A percentile compares a stretch with the other conserved stretches of the same genome.
Evolutionary conservation across 768 basidiomycete species (phyloP).

Genomic region (Cystobasidium onofrii): DNA sequence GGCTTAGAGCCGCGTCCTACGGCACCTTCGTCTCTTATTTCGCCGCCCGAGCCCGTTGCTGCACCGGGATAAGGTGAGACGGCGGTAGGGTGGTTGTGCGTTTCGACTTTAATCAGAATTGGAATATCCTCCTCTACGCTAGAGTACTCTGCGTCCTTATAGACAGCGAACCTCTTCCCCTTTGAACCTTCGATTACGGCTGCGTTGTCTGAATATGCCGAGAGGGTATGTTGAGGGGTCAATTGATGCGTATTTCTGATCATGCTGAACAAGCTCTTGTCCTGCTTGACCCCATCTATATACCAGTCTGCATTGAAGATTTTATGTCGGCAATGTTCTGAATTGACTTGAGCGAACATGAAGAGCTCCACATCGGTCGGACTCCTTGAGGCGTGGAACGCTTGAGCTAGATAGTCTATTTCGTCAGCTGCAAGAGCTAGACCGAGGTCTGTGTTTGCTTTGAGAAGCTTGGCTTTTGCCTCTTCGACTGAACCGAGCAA

Average conservation of each 20-base stretch:
- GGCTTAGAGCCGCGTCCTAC: conserved; percentile 91
- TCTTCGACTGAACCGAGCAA: conserved; percentile 49
- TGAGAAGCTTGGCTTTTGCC: conserved; percentile 59
- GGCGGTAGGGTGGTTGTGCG: conserved; percentile 97
- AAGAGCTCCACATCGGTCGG: conserved; percentile 97
- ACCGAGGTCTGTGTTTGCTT: conserved; percentile 75
- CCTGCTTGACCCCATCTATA: conserved; percentile 60
- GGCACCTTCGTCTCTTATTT: conserved; percentile 95
- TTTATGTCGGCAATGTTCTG: conserved; percentile 99
- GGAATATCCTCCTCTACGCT: conserved; percentile 63
- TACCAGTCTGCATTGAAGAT: conserved; percentile 98
- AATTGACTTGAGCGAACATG: conserved; percentile 99
- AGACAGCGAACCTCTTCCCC: conserved; percentile 62
- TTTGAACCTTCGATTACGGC: conserved; percentile 76
- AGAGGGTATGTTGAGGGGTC: conserved; percentile 69
- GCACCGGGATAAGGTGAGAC: conserved; percentile 98
- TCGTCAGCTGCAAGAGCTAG: conserved; percentile 84
- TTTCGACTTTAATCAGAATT: conserved; percentile 94
- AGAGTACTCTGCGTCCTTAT: conserved; percentile 51
- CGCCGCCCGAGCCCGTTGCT: conserved; percentile 94
- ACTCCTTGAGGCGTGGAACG: conserved; percentile 60
- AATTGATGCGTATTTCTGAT: conserved; percentile 88
- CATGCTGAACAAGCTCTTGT: conserved; percentile 84
- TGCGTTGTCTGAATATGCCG: conserved; percentile 96
- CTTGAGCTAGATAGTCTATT: conserved; percentile 81